Conservation (phyloP, 176 grass and related monocot genomes). For the Rhynchospora breviuscula region DNA sequence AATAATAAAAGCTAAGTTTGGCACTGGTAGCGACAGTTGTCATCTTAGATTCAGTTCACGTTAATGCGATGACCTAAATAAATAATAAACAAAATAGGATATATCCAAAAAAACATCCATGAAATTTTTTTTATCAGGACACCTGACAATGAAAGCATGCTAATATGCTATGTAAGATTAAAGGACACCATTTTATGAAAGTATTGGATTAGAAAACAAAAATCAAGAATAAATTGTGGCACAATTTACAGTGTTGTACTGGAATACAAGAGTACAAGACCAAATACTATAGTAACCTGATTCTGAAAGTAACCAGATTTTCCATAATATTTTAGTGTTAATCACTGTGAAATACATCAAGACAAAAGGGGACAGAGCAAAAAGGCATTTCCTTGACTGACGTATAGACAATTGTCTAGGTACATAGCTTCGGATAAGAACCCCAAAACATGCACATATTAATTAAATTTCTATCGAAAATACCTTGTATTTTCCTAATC, state of each 20-base stretch:
- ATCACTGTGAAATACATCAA: not conserved
- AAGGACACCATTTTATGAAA: not conserved
- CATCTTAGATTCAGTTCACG: too few species aligned
- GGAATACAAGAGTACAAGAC: not conserved
- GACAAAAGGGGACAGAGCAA: constrained; percentile 4
- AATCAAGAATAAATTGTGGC: not conserved
- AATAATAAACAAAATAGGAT: too few species aligned
- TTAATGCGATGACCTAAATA: too few species aligned
- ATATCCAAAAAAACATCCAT: too few species aligned
- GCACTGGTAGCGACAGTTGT: not conserved
- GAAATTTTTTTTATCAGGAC: too few species aligned
- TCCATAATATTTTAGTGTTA: not conserved
- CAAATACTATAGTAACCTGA: not conserved
- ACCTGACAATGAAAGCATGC: too few species aligned
- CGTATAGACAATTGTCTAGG: not conserved
- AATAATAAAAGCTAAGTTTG: not conserved
- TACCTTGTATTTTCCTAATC: not conserved
- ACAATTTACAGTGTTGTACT: not conserved
- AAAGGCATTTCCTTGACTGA: constrained; percentile 8
- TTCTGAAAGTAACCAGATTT: not conserved
- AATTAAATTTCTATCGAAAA: constrained; percentile 4
- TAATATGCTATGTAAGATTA: too few species aligned
- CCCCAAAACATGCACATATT: not conserved
- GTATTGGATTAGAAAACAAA: not conserved
- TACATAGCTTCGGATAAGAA: constrained; percentile 41